Percentiles rank a stretch among this genome's conserved stretches.
Conservation (phyloP, 1,284 basidiomycete species). For the Gastroboletus turbinatus region DNA sequence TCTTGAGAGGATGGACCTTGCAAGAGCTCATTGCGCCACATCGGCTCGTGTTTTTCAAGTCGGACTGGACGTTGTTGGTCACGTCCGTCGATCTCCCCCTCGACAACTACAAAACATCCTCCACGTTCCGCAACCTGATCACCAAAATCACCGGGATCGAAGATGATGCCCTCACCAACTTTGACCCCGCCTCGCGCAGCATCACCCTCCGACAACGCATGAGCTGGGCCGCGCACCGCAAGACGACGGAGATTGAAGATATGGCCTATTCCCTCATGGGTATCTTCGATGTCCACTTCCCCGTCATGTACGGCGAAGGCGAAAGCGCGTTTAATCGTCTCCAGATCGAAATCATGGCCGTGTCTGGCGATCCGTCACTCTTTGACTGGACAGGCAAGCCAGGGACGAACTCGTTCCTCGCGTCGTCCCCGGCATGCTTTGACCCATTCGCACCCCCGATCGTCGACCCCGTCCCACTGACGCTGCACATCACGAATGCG, state of each 20-base stretch:
- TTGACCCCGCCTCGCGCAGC: slow-evolving; percentile 17
- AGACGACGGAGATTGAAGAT: slow-evolving; percentile 26
- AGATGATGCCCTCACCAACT: slow-evolving; percentile 18
- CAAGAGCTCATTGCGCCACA: slow-evolving; percentile 26
- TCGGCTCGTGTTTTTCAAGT: slow-evolving; percentile 20
- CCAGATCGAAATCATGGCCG: slow-evolving; percentile 25
- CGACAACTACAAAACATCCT: slow-evolving; percentile 21
- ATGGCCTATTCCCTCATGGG: slow-evolving; percentile 25
- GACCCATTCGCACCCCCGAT: slow-evolving; percentile 19
- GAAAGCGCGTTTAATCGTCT: slow-evolving; percentile 19
- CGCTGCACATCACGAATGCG: slow-evolving; percentile 2
- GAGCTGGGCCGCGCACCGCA: slow-evolving; percentile 27
- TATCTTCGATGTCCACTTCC: slow-evolving; percentile 23
- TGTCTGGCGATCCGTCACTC: slow-evolving; percentile 20
- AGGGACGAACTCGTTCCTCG: slow-evolving; percentile 15
- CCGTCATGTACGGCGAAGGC: slow-evolving; percentile 27
- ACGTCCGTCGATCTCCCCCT: slow-evolving; percentile 16
- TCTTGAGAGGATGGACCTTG: slow-evolving; percentile 25
- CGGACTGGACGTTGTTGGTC: slow-evolving; percentile 21
- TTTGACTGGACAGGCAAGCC: slow-evolving; percentile 24
- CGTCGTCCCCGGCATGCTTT: slow-evolving; percentile 17
- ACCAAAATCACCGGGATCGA: slow-evolving; percentile 21
- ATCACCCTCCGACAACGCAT: slow-evolving; percentile 23
- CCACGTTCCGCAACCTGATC: slow-evolving; percentile 15
- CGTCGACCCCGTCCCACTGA: slow-evolving; percentile 17